Evolutionary conservation across 768 basidiomycete genomes (phyloP).

Genomic region (Tricholoma furcatifolium): DNA sequence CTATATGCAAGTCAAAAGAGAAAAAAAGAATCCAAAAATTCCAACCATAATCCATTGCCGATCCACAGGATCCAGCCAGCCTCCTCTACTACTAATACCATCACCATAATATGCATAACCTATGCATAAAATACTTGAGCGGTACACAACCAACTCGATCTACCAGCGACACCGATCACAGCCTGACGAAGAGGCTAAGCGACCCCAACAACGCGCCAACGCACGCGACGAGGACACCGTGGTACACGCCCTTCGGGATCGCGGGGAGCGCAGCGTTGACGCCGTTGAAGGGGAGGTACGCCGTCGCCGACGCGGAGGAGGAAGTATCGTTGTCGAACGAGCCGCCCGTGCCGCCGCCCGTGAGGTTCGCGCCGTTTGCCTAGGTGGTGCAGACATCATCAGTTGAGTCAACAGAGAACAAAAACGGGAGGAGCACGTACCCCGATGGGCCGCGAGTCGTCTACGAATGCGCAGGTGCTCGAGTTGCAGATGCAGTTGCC

Average conservation of each 20-base stretch:
- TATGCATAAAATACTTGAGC: too few species aligned
- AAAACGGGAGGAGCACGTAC: slow-evolving; percentile 34
- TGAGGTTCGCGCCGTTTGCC: slow-evolving; percentile 71
- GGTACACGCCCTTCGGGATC: slow-evolving; percentile 31
- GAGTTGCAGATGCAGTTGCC: slow-evolving; percentile 64
- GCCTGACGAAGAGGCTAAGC: slow-evolving; percentile 21
- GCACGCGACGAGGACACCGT: slow-evolving; percentile 33
- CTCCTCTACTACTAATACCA: too few species aligned
- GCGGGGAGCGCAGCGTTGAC: slow-evolving; percentile 28
- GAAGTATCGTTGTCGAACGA: slow-evolving; percentile 22
- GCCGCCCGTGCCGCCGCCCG: slow-evolving; percentile 55
- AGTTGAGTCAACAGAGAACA: not conserved
- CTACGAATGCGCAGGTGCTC: slow-evolving; percentile 56
- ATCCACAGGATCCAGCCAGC: too few species aligned
- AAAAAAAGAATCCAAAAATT: too few species aligned
- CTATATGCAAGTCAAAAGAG: too few species aligned
- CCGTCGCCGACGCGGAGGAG: slow-evolving; percentile 22
- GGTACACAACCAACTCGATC: too few species aligned
- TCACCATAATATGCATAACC: too few species aligned
- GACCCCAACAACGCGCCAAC: slow-evolving; percentile 36
- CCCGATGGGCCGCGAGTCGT: slow-evolving; percentile 63
- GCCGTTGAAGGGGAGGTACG: slow-evolving; percentile 47
- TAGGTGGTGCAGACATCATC: slow-evolving; percentile 27
- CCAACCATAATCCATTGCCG: too few species aligned
- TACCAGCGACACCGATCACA: slow-evolving; percentile 1